Evolutionary conservation across 768 basidiomycete genomes (phyloP).

Genomic region (Chalciporus pseudorubinellus): DNA sequence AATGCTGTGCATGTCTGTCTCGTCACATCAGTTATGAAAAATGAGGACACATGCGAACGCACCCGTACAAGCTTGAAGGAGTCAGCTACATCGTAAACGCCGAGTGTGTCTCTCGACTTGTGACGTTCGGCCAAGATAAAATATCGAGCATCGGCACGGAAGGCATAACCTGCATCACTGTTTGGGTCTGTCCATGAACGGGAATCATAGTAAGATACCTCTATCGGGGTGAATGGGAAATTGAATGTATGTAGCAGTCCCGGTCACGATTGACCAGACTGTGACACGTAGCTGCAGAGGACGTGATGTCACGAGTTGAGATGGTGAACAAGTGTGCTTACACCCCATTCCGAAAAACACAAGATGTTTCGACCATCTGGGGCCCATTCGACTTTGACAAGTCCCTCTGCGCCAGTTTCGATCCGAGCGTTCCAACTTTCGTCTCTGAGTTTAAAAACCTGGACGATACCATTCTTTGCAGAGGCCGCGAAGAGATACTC

Average conservation of each 20-base stretch:
- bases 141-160: constrained; percentile 78
- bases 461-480: constrained; percentile 65
- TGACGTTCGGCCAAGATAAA: constrained; percentile 86
- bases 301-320: constrained; percentile 2
- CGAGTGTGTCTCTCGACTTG: constrained; percentile 83
- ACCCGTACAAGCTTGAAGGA: constrained; percentile 74
- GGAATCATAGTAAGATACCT: constrained; percentile 42
- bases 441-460: constrained; percentile 76
- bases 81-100: constrained; percentile 75
- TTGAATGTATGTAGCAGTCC: constrained; percentile 78
- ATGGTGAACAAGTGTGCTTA: constrained; percentile 43
- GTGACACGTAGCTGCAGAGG: constrained; percentile 71
- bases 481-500: constrained; percentile 83
- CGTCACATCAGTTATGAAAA: constrained; percentile 19
- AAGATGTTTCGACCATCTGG: constrained; percentile 79
- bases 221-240: constrained; percentile 78
- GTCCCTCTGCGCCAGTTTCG: constrained; percentile 79
- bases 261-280: constrained; percentile 78
- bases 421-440: constrained; percentile 77
- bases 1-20: constrained; percentile 56
- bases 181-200: neutral
- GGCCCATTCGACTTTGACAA: constrained; percentile 88
- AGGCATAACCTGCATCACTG: constrained; percentile 59
- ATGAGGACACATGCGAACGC: constrained; percentile 4
- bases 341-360: constrained; percentile 93